phyloP scores from a whole-genome alignment of 108 stramenopile species.

The Parmales sp. region DNA sequence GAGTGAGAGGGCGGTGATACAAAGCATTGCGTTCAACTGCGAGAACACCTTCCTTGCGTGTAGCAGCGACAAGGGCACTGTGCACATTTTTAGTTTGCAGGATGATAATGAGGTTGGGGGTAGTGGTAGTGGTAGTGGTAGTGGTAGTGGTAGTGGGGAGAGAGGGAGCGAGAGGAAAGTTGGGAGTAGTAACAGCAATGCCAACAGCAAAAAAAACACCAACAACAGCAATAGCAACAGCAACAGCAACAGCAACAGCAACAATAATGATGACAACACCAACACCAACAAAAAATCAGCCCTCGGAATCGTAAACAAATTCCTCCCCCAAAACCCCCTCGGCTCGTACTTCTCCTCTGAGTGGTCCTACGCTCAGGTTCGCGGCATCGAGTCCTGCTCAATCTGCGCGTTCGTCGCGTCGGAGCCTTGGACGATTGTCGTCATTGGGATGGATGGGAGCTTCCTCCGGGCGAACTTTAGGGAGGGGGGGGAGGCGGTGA shows the following conservation, averaged over 20 bases:
- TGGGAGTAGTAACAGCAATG: not conserved
- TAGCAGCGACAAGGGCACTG: constrained; percentile 88
- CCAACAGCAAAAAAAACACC: not conserved
- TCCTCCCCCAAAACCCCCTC: not conserved
- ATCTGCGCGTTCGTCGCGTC: constrained; percentile 2
- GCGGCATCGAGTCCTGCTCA: not conserved
- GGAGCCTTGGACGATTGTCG: not conserved
- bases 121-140: not conserved
- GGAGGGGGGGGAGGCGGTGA: constrained; percentile 4
- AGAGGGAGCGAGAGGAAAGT: not conserved
- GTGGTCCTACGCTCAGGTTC: not conserved
- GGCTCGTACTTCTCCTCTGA: not conserved
- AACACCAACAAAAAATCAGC: not conserved
- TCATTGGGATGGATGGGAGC: constrained; percentile 7
- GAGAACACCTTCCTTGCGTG: constrained; percentile 77
- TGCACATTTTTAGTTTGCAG: constrained; percentile 74
- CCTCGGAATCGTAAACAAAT: constrained; percentile 4
- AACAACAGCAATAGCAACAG: not conserved
- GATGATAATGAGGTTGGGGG: not conserved
- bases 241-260: not conserved
- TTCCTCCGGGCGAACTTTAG: constrained; percentile 10
- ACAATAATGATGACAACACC: not conserved
- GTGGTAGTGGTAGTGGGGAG: not conserved
- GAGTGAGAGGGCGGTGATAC: constrained; percentile 36
- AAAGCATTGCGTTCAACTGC: constrained; percentile 69